Conservation (phyloP, 192 early-diverging fungal species). For the Rhizoclosmatium globosum region DNA sequence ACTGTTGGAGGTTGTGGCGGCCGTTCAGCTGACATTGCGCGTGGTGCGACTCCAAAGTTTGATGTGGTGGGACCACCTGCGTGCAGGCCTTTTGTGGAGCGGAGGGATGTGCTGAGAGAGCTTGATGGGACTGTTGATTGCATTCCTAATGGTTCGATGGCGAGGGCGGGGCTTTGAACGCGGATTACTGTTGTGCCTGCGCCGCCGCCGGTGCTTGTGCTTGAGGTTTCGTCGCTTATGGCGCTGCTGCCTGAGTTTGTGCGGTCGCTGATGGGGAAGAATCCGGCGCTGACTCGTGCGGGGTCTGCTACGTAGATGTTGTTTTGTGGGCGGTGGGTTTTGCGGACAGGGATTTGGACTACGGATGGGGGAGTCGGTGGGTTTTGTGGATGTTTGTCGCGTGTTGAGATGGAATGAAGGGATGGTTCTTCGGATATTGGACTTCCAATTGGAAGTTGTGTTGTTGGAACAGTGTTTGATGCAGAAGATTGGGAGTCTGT, state of each 20-base stretch:
- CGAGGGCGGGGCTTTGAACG: not conserved
- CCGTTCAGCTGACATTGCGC: not conserved
- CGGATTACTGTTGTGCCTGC: too few species aligned
- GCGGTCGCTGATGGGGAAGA: constrained; percentile 26
- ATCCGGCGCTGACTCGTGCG: constrained; percentile 28
- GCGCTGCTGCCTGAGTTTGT: not conserved
- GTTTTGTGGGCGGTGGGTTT: not conserved
- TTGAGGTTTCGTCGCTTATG: too few species aligned
- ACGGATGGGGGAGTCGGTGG: not conserved
- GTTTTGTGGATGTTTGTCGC: not conserved
- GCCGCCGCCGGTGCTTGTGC: too few species aligned
- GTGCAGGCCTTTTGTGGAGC: not conserved
- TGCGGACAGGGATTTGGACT: not conserved
- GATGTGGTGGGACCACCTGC: not conserved
- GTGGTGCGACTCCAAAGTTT: not conserved
- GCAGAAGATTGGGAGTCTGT: not conserved
- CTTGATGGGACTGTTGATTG: not conserved
- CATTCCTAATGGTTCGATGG: constrained; percentile 2
- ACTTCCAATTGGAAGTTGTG: not conserved
- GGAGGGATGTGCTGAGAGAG: constrained; percentile 21
- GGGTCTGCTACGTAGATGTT: constrained; percentile 14
- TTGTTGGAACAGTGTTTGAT: not conserved
- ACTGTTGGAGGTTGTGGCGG: not conserved
- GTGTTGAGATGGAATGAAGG: not conserved
- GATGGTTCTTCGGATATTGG: constrained; percentile 19